Evolutionary conservation across 2,329 filamentous ascomycete species (phyloP), one percentile per base, ranked within the genome.

Genomic region (Colletotrichum sp.): DNA sequence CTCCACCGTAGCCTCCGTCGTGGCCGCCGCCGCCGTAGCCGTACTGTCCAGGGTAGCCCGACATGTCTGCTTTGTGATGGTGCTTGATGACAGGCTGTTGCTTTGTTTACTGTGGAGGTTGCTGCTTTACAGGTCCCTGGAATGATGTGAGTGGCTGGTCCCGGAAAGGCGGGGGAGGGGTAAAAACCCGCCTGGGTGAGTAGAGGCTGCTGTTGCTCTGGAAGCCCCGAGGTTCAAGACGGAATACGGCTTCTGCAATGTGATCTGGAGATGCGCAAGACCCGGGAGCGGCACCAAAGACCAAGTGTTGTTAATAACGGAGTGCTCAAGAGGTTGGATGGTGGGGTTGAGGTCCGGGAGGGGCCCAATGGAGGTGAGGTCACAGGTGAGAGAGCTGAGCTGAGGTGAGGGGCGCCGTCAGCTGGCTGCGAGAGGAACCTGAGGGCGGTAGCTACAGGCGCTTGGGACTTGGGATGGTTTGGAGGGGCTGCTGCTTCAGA

Each of bases 41-140:
- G 77, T 86, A 84, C 79, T 86, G 85, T 69, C 85, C 85, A 36
- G 85, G 85, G 80, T 81, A 81, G 55, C 81, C 81, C 15, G 82
- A 81, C 82, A 84, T 84, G n/a, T 52, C 18, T 69, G 67, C 52
- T 13, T 5, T 57, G 21, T 72, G 64, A 10, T 32, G 26, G 28
- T 60, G 24, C 30, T 34, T 28, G 32, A 26, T 52, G 48, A 32
- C 28, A 26, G 13, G 32, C 43, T 30, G 30, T n/a, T 24, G 32
- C 43, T 67, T 55, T 61, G 65, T 52, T 63, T 36, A 76, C 15
- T 39, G 21, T 28, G 32, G 60, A 39, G 48, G 34, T 60, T 36
- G 64, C 28, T n/a, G 26, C 24, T 74, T 65, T 65, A 68, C 28
- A 34, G 48, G 36, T 16, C 72, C 59, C 67, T 64, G 39, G 28